Evolutionary conservation across 2,329 filamentous ascomycete species (phyloP), one percentile per base, ranked within the genome.

Genomic region (Mycosphaerella sp.): DNA sequence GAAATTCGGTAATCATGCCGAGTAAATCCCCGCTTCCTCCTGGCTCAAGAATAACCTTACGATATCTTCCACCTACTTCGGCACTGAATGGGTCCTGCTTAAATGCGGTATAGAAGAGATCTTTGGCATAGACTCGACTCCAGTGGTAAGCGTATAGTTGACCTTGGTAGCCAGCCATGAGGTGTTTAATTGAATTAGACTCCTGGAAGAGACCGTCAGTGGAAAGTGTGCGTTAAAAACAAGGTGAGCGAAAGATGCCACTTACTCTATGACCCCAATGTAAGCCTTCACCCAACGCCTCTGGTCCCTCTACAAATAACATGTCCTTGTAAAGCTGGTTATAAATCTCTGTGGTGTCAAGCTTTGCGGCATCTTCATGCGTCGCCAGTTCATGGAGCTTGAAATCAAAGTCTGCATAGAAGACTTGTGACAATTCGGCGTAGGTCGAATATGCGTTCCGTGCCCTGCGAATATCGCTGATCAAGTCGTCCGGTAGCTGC

Each of bases 71-170:
- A 12, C 52, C 52, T 5, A 25, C 35, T 7, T 44, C 36, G 3
- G 17, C 25, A 28, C 32, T 49, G 21, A 55, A 41, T 3, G 44
- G 40, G 28, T 49, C 27, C 1, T 41, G 4, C 28, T 49, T 49
- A 43, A 51, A 55, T 7, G 32, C 36, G 7, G 44, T 44, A 35
- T 51, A 45, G 21, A 51, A 54, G 13, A 45, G 32, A 32, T 55
- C 48, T 6, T 41, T 40, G 7, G 32, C 37, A 16, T 52, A 48
- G 10, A 48, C 34, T 41, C 41, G n/a, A 18, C 37, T 43, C 48
- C 49, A 55, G 8, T 35, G 40, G 16, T 49, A 55, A 7, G 41
- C 37, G 40, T 56, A 53, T 47, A 53, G 8, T 25, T 27, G 1
- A n/a, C 39, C 50, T 37, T 42, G 46, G 25, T 56, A 56, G 10